Conservation (phyloP, 257 asterid species). For the Nicotiana obtusifolia region DNA sequence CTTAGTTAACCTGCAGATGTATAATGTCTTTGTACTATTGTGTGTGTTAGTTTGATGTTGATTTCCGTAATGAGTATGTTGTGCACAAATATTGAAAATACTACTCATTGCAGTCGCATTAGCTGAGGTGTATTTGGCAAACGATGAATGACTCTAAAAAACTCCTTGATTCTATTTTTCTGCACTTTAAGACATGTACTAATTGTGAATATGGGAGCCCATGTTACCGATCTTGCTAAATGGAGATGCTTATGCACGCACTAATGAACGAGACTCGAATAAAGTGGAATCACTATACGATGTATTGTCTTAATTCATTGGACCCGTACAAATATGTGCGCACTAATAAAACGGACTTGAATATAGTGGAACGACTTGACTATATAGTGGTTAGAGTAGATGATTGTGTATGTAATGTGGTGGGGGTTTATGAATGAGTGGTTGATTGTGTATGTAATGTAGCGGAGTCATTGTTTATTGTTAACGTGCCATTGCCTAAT, state of each 20-base stretch:
- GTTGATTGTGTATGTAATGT: not conserved
- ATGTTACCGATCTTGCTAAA: not conserved
- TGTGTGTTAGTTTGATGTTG: not conserved
- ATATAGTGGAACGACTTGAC: not conserved
- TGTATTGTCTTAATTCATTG: not conserved
- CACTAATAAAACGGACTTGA: not conserved
- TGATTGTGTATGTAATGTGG: not conserved
- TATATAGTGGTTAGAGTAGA: not conserved
- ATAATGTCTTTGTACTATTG: not conserved
- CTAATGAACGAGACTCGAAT: not conserved
- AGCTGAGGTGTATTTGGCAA: not conserved
- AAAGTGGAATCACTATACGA: not conserved
- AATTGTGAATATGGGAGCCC: not conserved
- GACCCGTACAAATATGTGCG: not conserved
- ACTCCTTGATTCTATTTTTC: not conserved
- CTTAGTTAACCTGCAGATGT: not conserved
- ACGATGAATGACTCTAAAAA: not conserved
- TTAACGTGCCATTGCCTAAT: not conserved
- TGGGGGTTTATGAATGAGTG: not conserved
- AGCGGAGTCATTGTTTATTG: not conserved
- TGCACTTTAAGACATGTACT: not conserved
- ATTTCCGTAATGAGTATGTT: not conserved
- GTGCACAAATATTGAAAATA: not conserved
- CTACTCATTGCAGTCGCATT: not conserved
- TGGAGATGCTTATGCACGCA: not conserved